Percentiles rank a stretch among this genome's conserved stretches.
These are phyloP conservation scores for Aspergillus pseudoglaucus DNA, from an alignment of 2,329 filamentous ascomycete genomes.

Conservation along the genomic window DNA sequence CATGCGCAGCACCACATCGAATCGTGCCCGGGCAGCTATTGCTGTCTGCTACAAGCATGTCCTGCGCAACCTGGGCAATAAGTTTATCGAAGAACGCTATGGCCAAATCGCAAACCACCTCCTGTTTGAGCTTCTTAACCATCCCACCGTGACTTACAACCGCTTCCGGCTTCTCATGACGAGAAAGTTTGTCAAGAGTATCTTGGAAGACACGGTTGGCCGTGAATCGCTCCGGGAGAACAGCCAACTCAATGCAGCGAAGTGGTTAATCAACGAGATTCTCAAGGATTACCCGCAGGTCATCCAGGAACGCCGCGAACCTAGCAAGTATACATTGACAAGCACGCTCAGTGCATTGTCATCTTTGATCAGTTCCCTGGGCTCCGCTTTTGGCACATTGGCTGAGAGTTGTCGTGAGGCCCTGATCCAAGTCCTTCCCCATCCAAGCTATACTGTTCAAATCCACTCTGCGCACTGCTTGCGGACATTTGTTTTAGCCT, in stretches of 20 bases:
- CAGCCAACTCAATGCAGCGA: slow-evolving; percentile 76
- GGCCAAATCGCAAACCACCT: slow-evolving; percentile 73
- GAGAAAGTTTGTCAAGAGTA: slow-evolving; percentile 73
- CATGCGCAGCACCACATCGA: slow-evolving; percentile 68
- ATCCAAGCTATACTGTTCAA: slow-evolving; percentile 94
- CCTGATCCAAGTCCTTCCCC: slow-evolving; percentile 81
- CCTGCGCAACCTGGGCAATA: slow-evolving; percentile 70
- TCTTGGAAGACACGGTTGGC: slow-evolving; percentile 79
- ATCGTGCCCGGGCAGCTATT: slow-evolving; percentile 73
- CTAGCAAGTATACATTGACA: slow-evolving; percentile 77
- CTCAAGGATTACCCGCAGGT: slow-evolving; percentile 92
- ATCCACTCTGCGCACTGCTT: slow-evolving; percentile 81
- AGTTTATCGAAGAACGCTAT: slow-evolving; percentile 77
- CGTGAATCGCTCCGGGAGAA: slow-evolving; percentile 79
- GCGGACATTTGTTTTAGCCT: slow-evolving; percentile 80
- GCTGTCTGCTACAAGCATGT: slow-evolving; percentile 82
- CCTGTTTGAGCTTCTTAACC: slow-evolving; percentile 71
- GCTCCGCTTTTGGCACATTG: slow-evolving; percentile 71
- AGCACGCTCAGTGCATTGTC: slow-evolving; percentile 72
- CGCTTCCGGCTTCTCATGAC: slow-evolving; percentile 81
- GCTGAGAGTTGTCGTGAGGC: slow-evolving; percentile 81
- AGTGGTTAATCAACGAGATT: slow-evolving; percentile 74
- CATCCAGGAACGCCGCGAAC: slow-evolving; percentile 78
- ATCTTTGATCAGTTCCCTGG: slow-evolving; percentile 70
- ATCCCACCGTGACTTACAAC: slow-evolving; percentile 69